Percentiles rank a stretch among this genome's conserved stretches.
Evolutionary conservation across 2,329 filamentous ascomycete genomes (phyloP).

Genomic region (Aspergillus bombycis): DNA sequence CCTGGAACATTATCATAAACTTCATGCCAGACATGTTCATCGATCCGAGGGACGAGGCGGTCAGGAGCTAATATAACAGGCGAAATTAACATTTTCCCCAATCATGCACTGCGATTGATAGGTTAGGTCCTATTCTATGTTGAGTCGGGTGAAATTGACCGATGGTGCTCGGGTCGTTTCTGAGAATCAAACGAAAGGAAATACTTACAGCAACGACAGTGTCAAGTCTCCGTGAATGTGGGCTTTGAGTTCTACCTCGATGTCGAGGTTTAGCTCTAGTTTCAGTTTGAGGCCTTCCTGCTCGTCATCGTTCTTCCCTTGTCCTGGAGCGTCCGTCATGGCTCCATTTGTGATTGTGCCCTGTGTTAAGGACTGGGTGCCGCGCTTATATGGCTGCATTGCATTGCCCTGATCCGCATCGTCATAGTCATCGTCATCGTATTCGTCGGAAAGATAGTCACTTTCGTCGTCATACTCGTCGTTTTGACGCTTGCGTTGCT

Average conservation of each 20-base stretch:
- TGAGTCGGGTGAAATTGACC: conserved; percentile 4
- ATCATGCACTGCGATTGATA: conserved; percentile 22
- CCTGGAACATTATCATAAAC: background rate
- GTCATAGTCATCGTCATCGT: conserved; percentile 36
- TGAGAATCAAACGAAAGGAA: conserved; percentile 5
- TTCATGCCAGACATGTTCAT: background rate
- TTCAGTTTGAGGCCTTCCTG: conserved; percentile 56
- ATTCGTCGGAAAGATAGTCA: conserved; percentile 34
- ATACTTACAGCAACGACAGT: conserved; percentile 52
- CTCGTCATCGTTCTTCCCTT: conserved; percentile 34
- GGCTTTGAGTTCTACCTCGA: conserved; percentile 66
- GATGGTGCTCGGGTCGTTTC: background rate
- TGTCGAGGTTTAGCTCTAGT: conserved; percentile 64
- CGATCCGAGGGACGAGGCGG: background rate
- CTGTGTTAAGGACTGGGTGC: conserved; percentile 19
- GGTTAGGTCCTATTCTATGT: conserved; percentile 20
- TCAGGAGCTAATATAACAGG: background rate
- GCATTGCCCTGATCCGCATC: conserved; percentile 33
- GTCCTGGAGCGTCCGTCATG: conserved; percentile 25
- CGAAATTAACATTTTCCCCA: background rate
- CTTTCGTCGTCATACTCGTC: conserved; percentile 36
- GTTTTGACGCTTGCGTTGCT: conserved; percentile 26
- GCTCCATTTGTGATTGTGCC: conserved; percentile 23
- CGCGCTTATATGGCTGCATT: conserved; percentile 31
- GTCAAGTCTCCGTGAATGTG: conserved; percentile 67